phyloP scores from a whole-genome alignment of 306 rosid genomes.

The Hylodesmum podocarpum region DNA sequence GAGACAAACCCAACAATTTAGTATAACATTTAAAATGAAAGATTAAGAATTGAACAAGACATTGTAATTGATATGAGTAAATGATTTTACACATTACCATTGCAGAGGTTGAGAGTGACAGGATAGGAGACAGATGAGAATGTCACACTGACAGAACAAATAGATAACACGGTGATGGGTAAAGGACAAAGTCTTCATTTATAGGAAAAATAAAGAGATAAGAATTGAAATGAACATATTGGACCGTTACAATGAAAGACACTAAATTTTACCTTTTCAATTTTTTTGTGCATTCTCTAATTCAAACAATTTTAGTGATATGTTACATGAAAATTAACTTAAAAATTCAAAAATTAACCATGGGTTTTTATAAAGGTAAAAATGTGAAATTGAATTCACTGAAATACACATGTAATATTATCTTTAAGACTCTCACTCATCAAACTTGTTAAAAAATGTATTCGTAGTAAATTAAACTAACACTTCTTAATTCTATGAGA shows the following conservation, averaged over 20 bases:
- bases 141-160: no score
- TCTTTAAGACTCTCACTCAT: no score
- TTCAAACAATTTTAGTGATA: background rate
- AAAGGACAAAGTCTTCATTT: no score
- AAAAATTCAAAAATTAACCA: no score
- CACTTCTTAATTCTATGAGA: no score
- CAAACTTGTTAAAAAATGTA: no score
- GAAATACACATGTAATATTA: no score
- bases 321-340: background rate
- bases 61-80: background rate
- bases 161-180: background rate
- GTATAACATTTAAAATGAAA: background rate
- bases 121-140: background rate
- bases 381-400: background rate
- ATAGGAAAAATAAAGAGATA: no score
- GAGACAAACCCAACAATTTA: background rate
- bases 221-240: background rate
- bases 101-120: background rate
- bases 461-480: no score
- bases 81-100: slow-evolving; percentile 41
- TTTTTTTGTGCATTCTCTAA: background rate
- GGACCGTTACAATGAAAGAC: slow-evolving; percentile 29
- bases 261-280: background rate
- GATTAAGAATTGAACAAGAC: background rate
- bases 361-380: background rate